phyloP scores from a whole-genome alignment of 2,329 filamentous ascomycete genomes.

The Shiraia sp. region DNA sequence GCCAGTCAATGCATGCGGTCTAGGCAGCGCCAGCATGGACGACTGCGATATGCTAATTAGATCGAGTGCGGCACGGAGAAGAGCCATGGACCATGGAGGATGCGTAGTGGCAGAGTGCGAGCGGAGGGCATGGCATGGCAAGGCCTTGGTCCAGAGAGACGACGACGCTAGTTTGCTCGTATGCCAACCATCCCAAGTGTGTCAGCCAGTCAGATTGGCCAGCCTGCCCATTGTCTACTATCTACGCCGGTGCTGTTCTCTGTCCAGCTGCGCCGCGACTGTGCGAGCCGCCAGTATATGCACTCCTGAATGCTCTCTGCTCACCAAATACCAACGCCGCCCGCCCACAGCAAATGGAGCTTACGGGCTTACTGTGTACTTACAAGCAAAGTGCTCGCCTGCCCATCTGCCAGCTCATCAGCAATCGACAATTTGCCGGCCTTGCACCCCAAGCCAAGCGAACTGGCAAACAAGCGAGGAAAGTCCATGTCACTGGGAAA shows the following conservation, averaged over 20 bases:
- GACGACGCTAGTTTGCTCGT: constrained; percentile 22
- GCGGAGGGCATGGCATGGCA: too few relatives aligned
- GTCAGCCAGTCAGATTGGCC: constrained; percentile 20
- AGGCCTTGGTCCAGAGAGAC: too few relatives aligned
- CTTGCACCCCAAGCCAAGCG: constrained; percentile 5
- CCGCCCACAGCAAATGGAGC: constrained; percentile 20
- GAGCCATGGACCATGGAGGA: constrained; percentile 25
- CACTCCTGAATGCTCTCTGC: constrained; percentile 24
- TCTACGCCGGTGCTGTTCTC: constrained; percentile 1
- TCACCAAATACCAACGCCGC: too few relatives aligned
- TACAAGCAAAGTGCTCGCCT: constrained; percentile 9
- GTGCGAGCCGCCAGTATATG: constrained; percentile 6
- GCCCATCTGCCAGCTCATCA: too few relatives aligned
- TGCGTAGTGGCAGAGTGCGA: too few relatives aligned
- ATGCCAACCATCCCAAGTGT: too few relatives aligned
- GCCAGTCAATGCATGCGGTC: constrained; percentile 24
- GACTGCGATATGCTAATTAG: constrained; percentile 31
- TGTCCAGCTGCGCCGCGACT: background rate
- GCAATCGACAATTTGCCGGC: constrained; percentile 3
- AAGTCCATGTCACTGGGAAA: constrained; percentile 5
- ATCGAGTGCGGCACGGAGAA: constrained; percentile 32
- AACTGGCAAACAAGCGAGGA: too few relatives aligned
- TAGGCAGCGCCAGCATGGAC: constrained; percentile 22
- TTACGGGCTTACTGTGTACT: too few relatives aligned
- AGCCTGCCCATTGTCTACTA: too few relatives aligned